These are phyloP conservation scores for Coffea eugenioides DNA, from an alignment of 257 asterid species.

Conservation along the genomic window DNA sequence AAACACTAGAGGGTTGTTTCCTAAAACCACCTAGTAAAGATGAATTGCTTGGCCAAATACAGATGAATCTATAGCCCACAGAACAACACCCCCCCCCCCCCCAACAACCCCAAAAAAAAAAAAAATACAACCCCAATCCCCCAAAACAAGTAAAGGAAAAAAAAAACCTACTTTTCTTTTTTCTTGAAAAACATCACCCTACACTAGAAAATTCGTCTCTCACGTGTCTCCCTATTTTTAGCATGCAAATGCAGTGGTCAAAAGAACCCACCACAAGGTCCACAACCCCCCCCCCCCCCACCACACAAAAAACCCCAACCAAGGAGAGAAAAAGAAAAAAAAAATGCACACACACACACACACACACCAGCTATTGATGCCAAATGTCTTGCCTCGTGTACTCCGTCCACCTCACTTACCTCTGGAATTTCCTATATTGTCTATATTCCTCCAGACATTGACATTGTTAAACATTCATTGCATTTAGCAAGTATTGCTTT, in stretches of 20 bases:
- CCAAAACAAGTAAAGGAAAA: background rate
- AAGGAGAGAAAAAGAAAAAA: no score
- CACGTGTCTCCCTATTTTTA: background rate
- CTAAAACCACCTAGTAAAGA: background rate
- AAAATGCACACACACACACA: no score
- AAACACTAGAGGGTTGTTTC: background rate
- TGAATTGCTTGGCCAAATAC: background rate
- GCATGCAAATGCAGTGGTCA: background rate
- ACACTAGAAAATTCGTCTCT: background rate
- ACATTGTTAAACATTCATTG: background rate
- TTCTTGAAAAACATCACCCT: background rate
- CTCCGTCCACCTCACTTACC: background rate
- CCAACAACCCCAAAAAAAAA: no score
- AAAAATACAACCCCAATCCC: no score
- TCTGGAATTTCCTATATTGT: background rate
- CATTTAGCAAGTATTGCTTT: background rate
- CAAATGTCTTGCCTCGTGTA: slow-evolving; percentile 9
- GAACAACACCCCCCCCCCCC: background rate
- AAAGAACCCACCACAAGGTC: no score
- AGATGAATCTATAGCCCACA: slow-evolving; percentile 8
- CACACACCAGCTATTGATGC: background rate
- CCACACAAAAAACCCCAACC: no score
- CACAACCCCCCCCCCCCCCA: no score
- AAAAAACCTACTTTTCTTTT: background rate
- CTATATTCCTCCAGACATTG: background rate